Evolutionary conservation across 768 basidiomycete species (phyloP).

Genomic region (Agaricus subrufescens): DNA sequence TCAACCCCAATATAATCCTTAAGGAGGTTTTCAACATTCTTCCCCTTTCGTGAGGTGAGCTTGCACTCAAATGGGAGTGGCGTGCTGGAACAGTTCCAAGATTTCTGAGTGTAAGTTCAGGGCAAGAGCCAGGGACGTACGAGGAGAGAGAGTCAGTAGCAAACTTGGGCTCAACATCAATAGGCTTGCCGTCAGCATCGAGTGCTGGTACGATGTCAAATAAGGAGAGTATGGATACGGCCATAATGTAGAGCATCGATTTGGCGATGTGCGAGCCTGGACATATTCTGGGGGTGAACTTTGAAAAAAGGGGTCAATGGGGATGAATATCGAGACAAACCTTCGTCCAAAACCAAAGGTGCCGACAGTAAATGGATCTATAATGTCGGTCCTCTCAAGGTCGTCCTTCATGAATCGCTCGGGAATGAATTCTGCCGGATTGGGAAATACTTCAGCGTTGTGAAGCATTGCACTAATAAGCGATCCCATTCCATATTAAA

Average conservation of each 20-base stretch:
- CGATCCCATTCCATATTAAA: too few species aligned
- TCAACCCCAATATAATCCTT: neutral
- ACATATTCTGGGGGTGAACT: constrained; percentile 10
- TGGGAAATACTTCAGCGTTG: constrained; percentile 15
- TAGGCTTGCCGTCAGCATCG: constrained; percentile 3
- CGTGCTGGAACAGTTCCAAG: neutral
- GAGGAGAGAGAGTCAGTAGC: neutral
- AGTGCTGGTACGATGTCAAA: constrained; percentile 14
- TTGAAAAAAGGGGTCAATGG: neutral
- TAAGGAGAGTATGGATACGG: constrained; percentile 10
- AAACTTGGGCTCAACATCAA: neutral
- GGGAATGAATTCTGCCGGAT: constrained; percentile 16
- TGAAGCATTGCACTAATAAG: constrained; percentile 17
- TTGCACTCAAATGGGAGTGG: neutral
- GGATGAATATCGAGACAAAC: constrained; percentile 4
- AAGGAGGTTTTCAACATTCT: neutral
- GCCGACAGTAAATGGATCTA: constrained; percentile 16
- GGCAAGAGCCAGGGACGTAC: neutral
- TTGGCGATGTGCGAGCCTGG: constrained; percentile 4
- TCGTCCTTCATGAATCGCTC: constrained; percentile 16
- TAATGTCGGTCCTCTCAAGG: constrained; percentile 17
- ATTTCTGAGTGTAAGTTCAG: neutral
- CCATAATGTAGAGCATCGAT: constrained; percentile 1
- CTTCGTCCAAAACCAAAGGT: constrained; percentile 29
- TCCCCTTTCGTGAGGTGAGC: neutral